Percentiles rank a stretch among this genome's conserved stretches.
Evolutionary conservation across 257 asterid species (phyloP).

Genomic region (Ocimum tenuiflorum): DNA sequence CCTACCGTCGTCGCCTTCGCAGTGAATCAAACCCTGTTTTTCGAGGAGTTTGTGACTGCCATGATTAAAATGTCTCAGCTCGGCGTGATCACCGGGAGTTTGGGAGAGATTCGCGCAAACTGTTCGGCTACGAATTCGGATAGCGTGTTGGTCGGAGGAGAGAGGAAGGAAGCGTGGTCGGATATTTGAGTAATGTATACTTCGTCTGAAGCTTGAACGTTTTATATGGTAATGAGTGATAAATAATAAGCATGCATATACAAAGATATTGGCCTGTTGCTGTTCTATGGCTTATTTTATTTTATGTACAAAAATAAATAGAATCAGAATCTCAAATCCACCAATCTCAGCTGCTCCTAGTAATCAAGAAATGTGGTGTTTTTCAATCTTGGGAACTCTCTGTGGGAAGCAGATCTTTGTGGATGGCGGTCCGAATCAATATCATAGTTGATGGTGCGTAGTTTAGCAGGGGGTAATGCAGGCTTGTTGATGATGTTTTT

Average conservation of each 20-base stretch:
- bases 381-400: constrained; percentile 36
- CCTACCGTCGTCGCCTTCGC: constrained; percentile 50
- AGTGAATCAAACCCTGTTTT: constrained; percentile 37
- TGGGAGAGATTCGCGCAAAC: constrained; percentile 57
- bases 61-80: constrained; percentile 64
- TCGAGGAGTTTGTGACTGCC: constrained; percentile 36
- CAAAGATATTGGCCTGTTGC: too few relatives aligned
- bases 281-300: too few relatives aligned
- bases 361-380: constrained; percentile 20
- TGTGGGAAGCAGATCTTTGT: constrained; percentile 47
- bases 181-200: constrained; percentile 12
- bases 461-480: constrained; percentile 29
- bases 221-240: too few relatives aligned
- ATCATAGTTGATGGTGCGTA: constrained; percentile 15
- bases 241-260: too few relatives aligned
- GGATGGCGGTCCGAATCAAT: constrained; percentile 16
- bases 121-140: constrained; percentile 45
- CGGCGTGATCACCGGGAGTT: constrained; percentile 46
- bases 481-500: constrained; percentile 38
- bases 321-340: not conserved
- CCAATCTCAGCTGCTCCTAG: constrained; percentile 8
- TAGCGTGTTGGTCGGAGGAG: constrained; percentile 15
- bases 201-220: too few relatives aligned
- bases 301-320: too few relatives aligned
- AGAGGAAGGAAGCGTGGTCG: constrained; percentile 20